Evolutionary conservation across 129 eudicot species (phyloP).

Genomic region (Ambrosia artemisiifolia): DNA sequence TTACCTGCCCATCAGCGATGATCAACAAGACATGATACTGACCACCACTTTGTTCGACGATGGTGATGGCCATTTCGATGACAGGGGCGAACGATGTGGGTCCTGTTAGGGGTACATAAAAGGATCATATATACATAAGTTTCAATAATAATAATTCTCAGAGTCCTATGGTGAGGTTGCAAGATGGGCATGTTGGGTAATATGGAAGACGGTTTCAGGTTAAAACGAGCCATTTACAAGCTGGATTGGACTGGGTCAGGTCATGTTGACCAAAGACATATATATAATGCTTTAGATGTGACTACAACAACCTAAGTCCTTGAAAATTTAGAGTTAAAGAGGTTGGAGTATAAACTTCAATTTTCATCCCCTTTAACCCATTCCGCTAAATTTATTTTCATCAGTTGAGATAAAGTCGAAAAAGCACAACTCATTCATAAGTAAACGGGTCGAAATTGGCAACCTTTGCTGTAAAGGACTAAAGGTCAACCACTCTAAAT

Average conservation of each 20-base stretch:
- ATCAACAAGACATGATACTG: constrained; percentile 94
- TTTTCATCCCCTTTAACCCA: background rate
- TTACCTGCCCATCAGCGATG: constrained; percentile 98
- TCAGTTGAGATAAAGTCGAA: background rate
- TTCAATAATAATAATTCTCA: constrained; percentile 11
- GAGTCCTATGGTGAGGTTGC: background rate
- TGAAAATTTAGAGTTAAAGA: background rate
- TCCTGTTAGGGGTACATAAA: constrained; percentile 40
- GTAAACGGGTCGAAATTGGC: background rate
- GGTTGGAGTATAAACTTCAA: background rate
- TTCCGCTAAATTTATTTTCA: background rate
- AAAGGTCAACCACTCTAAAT: background rate
- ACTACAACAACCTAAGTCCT: background rate
- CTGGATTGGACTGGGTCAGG: background rate
- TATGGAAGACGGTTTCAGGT: background rate
- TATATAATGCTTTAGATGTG: background rate
- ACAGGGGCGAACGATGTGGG: constrained; percentile 96
- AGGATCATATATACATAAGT: constrained; percentile 2
- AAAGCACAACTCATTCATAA: constrained; percentile 1
- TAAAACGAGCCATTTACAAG: background rate
- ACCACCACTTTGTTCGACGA: constrained; percentile 97
- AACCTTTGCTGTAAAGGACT: background rate
- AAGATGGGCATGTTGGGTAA: background rate
- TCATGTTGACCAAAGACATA: background rate
- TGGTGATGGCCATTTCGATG: constrained; percentile 88